These are phyloP conservation scores for Crithidia bombi DNA, from an alignment of 208 protist genomes.

Conservation along the genomic window DNA sequence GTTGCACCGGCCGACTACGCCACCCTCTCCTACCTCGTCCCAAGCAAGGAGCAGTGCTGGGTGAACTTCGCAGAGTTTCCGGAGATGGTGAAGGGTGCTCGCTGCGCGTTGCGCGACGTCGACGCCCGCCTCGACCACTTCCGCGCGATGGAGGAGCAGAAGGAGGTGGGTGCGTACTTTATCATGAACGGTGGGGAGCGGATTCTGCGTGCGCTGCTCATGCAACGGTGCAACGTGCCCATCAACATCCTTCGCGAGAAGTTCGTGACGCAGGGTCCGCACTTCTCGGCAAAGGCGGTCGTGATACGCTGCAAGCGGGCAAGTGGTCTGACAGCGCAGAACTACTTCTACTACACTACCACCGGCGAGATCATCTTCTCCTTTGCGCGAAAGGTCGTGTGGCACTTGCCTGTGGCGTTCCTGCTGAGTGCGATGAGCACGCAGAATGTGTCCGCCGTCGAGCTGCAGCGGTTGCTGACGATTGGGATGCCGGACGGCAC, in stretches of 20 bases:
- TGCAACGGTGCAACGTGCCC: conserved; percentile 95
- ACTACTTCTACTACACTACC: conserved; percentile 97
- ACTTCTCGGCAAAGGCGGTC: conserved; percentile 96
- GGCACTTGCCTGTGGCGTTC: conserved; percentile 84
- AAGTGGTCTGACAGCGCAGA: conserved; percentile 94
- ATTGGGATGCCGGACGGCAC: conserved; percentile 59
- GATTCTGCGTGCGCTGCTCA: conserved; percentile 96
- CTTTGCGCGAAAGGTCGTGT: conserved; percentile 86
- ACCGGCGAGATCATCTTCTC: conserved; percentile 88
- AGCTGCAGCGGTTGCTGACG: conserved; percentile 74
- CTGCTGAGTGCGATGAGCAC: conserved; percentile 76
- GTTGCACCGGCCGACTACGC: conserved; percentile 55
- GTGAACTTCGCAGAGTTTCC: conserved; percentile 78
- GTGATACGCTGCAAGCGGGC: conserved; percentile 94
- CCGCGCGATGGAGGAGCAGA: conserved; percentile 91
- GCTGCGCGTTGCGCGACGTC: conserved; percentile 77
- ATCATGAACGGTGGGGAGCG: conserved; percentile 98
- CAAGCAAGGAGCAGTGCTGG: conserved; percentile 84
- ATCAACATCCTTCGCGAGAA: conserved; percentile 91
- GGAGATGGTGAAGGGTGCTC: conserved; percentile 84
- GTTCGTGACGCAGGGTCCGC: conserved; percentile 91
- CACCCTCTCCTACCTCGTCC: conserved; percentile 66
- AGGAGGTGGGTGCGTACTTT: conserved; percentile 99
- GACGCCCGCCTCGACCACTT: conserved; percentile 72
- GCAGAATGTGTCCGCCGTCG: conserved; percentile 52